Conservation (phyloP, 1,139 yeast genomes). For the Suzukiozyma palmioleophila region DNA sequence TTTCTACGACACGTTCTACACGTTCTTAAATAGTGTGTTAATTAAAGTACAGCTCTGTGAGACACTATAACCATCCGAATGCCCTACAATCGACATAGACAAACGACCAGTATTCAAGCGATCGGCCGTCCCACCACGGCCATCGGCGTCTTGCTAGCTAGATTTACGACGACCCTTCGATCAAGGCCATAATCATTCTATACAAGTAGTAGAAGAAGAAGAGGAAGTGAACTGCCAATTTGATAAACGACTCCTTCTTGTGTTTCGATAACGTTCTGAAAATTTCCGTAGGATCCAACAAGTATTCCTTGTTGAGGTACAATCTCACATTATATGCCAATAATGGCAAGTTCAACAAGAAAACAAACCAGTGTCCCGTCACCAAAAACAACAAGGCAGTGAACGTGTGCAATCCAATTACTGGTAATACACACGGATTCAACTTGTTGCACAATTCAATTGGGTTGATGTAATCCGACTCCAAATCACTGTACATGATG, state of each 20-base stretch:
- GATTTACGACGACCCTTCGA: conserved; percentile 51
- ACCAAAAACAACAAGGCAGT: conserved; percentile 67
- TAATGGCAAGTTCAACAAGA: conserved; percentile 81
- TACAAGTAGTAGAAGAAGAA: conserved; percentile 94
- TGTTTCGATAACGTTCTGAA: conserved; percentile 91
- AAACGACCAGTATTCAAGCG: not conserved
- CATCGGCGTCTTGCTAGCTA: not conserved
- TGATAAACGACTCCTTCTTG: conserved; percentile 86
- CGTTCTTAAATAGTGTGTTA: too few species aligned
- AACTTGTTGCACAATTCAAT: conserved; percentile 92
- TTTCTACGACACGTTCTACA: too few species aligned
- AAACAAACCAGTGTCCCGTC: conserved; percentile 92
- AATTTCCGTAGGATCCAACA: conserved; percentile 96
- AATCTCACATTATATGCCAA: conserved; percentile 79
- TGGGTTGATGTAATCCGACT: conserved; percentile 94
- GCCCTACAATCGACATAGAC: too few species aligned
- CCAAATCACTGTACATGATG: conserved; percentile 88
- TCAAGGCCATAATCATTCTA: conserved; percentile 94
- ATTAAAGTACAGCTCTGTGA: too few species aligned
- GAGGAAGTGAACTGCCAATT: conserved; percentile 85
- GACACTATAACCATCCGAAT: too few species aligned
- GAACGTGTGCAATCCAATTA: conserved; percentile 78
- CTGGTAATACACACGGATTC: conserved; percentile 87
- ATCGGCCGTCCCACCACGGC: not conserved
- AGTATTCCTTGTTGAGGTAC: conserved; percentile 69